Conservation (phyloP, 73 alveolate species). For the Diophrys sp. region DNA sequence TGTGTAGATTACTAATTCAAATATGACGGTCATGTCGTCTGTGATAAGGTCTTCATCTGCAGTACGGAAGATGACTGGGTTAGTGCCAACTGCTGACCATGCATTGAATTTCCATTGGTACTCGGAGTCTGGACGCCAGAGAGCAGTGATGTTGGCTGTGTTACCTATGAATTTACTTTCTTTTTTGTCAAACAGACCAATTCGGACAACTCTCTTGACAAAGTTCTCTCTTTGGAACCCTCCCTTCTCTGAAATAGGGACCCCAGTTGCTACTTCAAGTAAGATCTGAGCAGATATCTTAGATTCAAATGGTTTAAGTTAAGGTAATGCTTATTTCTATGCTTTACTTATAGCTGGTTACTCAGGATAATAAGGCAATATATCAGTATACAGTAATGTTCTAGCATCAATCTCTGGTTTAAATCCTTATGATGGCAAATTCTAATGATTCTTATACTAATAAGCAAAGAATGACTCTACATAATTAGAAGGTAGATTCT, state of each 20-base stretch:
- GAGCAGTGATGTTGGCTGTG: slow-evolving; percentile 37
- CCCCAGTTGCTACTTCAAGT: slow-evolving; percentile 52
- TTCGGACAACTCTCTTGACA: slow-evolving; percentile 50
- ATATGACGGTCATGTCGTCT: slow-evolving; percentile 27
- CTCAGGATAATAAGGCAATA: slow-evolving; percentile 24
- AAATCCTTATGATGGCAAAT: slow-evolving; percentile 44
- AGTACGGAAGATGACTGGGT: slow-evolving; percentile 49
- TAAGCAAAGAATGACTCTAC: slow-evolving; percentile 50
- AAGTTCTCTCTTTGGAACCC: slow-evolving; percentile 18
- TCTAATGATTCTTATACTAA: slow-evolving; percentile 29
- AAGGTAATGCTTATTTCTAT: slow-evolving; percentile 4
- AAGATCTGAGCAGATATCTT: slow-evolving; percentile 21
- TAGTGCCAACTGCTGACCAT: slow-evolving; percentile 46
- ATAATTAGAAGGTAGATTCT: slow-evolving; percentile 42
- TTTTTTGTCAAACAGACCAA: slow-evolving; percentile 33
- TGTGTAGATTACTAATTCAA: slow-evolving; percentile 47
- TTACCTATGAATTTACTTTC: slow-evolving; percentile 29
- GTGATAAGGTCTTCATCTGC: slow-evolving; percentile 23
- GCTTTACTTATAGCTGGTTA: not conserved
- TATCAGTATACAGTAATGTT: slow-evolving; percentile 41
- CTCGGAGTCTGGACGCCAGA: slow-evolving; percentile 16
- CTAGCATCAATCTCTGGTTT: slow-evolving; percentile 49
- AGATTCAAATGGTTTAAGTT: slow-evolving; percentile 7
- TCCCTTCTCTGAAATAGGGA: slow-evolving; percentile 45
- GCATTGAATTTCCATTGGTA: slow-evolving; percentile 49